Evolutionary conservation across 148 eudicot genomes (phyloP), one percentile per base, ranked within the genome.

Genomic region (Vaccinium myrtillus): DNA sequence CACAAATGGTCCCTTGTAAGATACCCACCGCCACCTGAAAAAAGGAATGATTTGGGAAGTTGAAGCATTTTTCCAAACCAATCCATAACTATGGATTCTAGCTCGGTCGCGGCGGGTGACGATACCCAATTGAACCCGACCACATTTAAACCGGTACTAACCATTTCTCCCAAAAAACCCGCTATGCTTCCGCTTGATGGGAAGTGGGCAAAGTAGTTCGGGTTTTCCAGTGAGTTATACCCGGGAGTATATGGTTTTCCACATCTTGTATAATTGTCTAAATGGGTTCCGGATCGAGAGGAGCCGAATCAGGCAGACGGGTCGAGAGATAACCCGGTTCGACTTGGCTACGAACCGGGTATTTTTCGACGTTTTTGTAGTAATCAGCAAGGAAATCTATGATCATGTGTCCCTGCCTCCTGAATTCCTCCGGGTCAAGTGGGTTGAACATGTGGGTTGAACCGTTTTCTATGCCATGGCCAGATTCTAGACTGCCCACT

Each of bases 351-450:
- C 25, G 10, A 9, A 61, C 67, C 11, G 67, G 67, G 12, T 61
- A 61, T 21, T 61, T 61, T 8, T 61, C 67, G 11, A 61, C 8
- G 67, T 61, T n/a, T 21, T 21, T 61, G 25, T 58, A 58, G 63
- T 58, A 58, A 19, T 58, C 63, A 58, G 63, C 63, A 21, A 58
- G 23, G n/a, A 58, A 58, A 19, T 58, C n/a, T 16, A 58, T 77
- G 78, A 83, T 85, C 83, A 86, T 69, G 67, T 85, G 84, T 74
- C 86, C 88, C 80, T 88, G 88, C 79, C 81, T 82, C 18, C 86
- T 73, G 54, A 90, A 90, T 59, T 87, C 89, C 9, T 84, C 84
- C 13, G 87, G 88, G 82, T 90, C 88, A 30, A 87, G 79, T 1
- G 86, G 90, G 77, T 88, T 86, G 75, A 80, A 55, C 18, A 63